Evolutionary conservation across 2,329 filamentous ascomycete species (phyloP).

Genomic region (Arthroderma uncinatum): DNA sequence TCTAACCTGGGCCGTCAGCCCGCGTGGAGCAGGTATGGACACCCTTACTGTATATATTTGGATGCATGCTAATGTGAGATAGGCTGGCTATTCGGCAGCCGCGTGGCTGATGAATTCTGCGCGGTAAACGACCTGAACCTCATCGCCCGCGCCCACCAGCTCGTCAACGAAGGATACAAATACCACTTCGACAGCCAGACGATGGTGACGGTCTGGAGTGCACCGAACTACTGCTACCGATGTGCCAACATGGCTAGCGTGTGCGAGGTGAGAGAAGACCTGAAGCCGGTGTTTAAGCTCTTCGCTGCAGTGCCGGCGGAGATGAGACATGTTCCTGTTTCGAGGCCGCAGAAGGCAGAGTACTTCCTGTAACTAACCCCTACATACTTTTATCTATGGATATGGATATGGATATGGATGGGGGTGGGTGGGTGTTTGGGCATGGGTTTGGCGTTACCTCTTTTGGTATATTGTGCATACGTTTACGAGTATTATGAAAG

Average conservation of each 20-base stretch:
- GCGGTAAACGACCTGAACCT: constrained; percentile 96
- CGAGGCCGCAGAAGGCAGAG: constrained; percentile 38
- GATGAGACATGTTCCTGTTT: constrained; percentile 35
- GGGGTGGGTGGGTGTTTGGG: background rate
- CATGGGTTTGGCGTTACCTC: background rate
- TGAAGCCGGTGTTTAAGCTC: constrained; percentile 72
- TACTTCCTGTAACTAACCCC: constrained; percentile 32
- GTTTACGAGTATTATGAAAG: background rate
- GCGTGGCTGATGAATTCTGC: constrained; percentile 70
- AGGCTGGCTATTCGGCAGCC: constrained; percentile 17
- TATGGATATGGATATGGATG: background rate
- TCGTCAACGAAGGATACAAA: constrained; percentile 99
- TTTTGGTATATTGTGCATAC: background rate
- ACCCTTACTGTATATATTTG: background rate
- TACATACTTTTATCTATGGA: background rate
- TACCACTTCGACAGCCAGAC: constrained; percentile 92
- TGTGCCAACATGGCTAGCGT: constrained; percentile 84
- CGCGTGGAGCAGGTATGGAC: constrained; percentile 63
- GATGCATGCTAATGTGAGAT: background rate
- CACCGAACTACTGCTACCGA: constrained; percentile 93
- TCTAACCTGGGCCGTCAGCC: constrained; percentile 80
- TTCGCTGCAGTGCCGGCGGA: constrained; percentile 39
- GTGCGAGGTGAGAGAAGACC: constrained; percentile 76
- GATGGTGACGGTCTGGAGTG: constrained; percentile 86
- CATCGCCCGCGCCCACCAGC: constrained; percentile 90